These are phyloP conservation scores for Solanum dulcamara DNA, from an alignment of 257 asterid species.

Conservation along the genomic window DNA sequence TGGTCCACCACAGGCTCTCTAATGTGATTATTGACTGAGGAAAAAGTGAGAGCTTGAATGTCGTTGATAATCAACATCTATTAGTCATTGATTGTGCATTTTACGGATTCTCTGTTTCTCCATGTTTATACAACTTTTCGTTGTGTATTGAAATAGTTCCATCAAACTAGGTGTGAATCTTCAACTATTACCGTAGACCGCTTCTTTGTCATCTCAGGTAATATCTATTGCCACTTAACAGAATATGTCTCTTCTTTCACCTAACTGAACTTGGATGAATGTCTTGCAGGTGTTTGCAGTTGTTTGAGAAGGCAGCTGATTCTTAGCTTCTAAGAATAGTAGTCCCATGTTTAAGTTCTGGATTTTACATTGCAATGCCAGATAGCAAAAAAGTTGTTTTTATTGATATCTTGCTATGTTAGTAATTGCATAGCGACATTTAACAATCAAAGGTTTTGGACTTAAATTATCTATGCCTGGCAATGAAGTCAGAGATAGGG, in stretches of 20 bases:
- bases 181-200: background rate
- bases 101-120: background rate
- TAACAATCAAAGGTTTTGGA: slow-evolving; percentile 9
- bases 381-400: background rate
- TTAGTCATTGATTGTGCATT: background rate
- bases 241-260: background rate
- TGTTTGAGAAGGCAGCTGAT: background rate
- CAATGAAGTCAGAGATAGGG: slow-evolving; percentile 75
- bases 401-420: background rate
- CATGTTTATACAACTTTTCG: background rate
- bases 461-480: slow-evolving; percentile 84
- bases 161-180: background rate
- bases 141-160: background rate
- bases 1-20: background rate
- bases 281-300: background rate
- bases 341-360: background rate
- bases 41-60: background rate
- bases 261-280: background rate
- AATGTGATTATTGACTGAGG: background rate
- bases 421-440: background rate
- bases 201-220: background rate
- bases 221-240: background rate
- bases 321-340: background rate
- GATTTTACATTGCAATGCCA: background rate
- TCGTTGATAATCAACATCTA: background rate